Evolutionary conservation across 1,284 basidiomycete species (phyloP).

Genomic region (Leccinum ambiguum): DNA sequence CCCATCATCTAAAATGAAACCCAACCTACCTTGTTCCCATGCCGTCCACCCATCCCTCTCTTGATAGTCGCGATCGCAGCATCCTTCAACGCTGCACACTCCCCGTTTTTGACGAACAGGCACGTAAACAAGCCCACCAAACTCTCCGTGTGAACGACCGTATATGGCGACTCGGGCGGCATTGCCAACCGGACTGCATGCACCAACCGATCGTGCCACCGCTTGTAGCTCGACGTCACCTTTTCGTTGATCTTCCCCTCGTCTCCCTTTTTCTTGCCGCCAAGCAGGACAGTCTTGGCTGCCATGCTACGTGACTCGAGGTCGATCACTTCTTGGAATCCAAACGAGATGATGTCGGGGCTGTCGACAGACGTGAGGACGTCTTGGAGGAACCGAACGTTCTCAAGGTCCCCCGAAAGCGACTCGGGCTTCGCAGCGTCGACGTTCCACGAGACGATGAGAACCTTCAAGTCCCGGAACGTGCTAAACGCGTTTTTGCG

Average conservation of each 20-base stretch:
- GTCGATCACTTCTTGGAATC: slow-evolving; percentile 95
- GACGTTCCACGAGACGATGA: slow-evolving; percentile 94
- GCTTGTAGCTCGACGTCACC: slow-evolving; percentile 81
- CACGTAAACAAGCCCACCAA: slow-evolving; percentile 90
- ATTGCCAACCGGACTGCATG: slow-evolving; percentile 70
- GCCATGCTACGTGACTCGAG: slow-evolving; percentile 90
- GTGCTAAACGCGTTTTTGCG: slow-evolving; percentile 78
- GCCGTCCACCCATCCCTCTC: slow-evolving; percentile 87
- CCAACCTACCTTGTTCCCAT: slow-evolving; percentile 86
- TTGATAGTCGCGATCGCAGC: slow-evolving; percentile 85
- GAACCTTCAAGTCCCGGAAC: slow-evolving; percentile 75
- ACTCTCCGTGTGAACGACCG: slow-evolving; percentile 83
- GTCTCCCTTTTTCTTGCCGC: slow-evolving; percentile 61
- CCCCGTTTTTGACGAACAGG: slow-evolving; percentile 77
- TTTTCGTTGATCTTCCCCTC: slow-evolving; percentile 73
- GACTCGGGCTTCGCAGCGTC: slow-evolving; percentile 85
- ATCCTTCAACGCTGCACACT: slow-evolving; percentile 63
- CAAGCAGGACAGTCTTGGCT: slow-evolving; percentile 85
- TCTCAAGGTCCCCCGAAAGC: slow-evolving; percentile 60
- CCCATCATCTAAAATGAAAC: not conserved
- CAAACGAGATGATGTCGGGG: slow-evolving; percentile 92
- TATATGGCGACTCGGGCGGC: slow-evolving; percentile 70
- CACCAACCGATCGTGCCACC: slow-evolving; percentile 85
- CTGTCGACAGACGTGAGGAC: slow-evolving; percentile 66
- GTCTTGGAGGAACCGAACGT: slow-evolving; percentile 71